A percentile compares a stretch with the other conserved stretches of the same genome.
Evolutionary conservation across 371 early-diverging fungal species (phyloP).

Genomic region (Mortierella sp.): DNA sequence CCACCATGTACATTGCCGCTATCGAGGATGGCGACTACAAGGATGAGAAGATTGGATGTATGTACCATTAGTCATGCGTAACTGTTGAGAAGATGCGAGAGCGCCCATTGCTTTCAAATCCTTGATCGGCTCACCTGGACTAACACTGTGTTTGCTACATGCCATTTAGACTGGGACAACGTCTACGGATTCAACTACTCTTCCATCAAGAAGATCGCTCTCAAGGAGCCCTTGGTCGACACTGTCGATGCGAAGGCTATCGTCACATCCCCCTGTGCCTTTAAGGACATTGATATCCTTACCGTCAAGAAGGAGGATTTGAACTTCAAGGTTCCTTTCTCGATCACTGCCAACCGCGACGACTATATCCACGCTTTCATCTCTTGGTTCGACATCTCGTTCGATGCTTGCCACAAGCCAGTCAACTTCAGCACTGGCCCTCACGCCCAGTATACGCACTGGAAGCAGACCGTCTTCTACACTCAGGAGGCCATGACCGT

Average conservation of each 20-base stretch:
- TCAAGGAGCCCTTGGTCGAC: constrained; percentile 94
- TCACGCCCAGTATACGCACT: constrained; percentile 92
- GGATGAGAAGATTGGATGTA: constrained; percentile 92
- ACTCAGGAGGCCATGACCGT: constrained; percentile 76
- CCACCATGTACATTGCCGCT: constrained; percentile 91
- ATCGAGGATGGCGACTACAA: constrained; percentile 96
- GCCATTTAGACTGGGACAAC: constrained; percentile 82
- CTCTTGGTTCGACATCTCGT: constrained; percentile 95
- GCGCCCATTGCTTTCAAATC: not conserved
- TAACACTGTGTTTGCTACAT: constrained; percentile 17
- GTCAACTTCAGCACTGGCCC: constrained; percentile 92
- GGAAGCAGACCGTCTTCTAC: constrained; percentile 98
- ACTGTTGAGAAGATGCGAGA: not conserved
- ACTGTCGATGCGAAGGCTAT: constrained; percentile 85
- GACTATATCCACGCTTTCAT: constrained; percentile 93
- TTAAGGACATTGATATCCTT: constrained; percentile 86
- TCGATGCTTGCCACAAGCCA: constrained; percentile 88
- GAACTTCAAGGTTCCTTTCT: constrained; percentile 84
- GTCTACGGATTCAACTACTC: constrained; percentile 96
- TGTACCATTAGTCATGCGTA: constrained; percentile 3
- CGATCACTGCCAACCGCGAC: constrained; percentile 77
- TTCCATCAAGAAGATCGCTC: constrained; percentile 87
- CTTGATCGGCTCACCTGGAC: constrained; percentile 33
- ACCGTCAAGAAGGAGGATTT: constrained; percentile 89
- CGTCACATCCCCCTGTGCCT: constrained; percentile 74